These are phyloP conservation scores for Acanthamoeba sp. DNA, from an alignment of 208 protist species.

Conservation along the genomic window DNA sequence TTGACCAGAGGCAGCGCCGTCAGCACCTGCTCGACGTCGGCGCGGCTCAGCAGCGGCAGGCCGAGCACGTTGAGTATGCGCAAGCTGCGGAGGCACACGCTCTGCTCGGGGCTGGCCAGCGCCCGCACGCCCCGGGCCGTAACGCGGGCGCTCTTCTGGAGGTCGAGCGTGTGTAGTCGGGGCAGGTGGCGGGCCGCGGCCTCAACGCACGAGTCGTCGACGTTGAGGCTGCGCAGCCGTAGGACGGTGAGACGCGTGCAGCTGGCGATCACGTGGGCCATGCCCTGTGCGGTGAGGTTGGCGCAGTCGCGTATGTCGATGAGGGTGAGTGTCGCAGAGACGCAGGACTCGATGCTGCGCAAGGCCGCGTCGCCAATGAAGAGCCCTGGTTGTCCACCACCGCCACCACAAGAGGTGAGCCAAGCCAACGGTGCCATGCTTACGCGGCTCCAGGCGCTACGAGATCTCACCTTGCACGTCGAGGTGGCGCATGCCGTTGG, in stretches of 20 bases:
- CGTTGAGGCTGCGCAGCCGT: neutral
- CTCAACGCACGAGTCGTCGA: conserved; percentile 18
- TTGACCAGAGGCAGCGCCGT: neutral
- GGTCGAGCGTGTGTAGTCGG: conserved; percentile 2
- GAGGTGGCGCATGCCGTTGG: neutral
- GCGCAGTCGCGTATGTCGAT: conserved; percentile 8
- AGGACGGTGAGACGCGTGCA: conserved; percentile 5
- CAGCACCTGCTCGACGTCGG: neutral
- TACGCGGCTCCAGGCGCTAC: neutral
- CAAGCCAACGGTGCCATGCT: neutral
- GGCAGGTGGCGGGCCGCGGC: neutral
- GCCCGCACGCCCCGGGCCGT: neutral
- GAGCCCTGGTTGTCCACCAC: neutral
- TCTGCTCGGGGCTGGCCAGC: neutral
- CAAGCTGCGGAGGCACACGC: conserved; percentile 9
- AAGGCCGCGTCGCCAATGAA: neutral
- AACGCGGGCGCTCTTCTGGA: conserved; percentile 17
- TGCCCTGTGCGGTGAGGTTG: neutral
- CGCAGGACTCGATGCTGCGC: neutral
- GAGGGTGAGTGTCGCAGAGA: neutral
- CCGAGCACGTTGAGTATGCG: conserved; percentile 30
- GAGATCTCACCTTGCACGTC: neutral
- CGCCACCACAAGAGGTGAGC: too few species aligned
- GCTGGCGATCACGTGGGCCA: neutral
- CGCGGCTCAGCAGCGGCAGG: neutral